phyloP scores from a whole-genome alignment of 1,284 basidiomycete genomes.

The Mycena sp. region DNA sequence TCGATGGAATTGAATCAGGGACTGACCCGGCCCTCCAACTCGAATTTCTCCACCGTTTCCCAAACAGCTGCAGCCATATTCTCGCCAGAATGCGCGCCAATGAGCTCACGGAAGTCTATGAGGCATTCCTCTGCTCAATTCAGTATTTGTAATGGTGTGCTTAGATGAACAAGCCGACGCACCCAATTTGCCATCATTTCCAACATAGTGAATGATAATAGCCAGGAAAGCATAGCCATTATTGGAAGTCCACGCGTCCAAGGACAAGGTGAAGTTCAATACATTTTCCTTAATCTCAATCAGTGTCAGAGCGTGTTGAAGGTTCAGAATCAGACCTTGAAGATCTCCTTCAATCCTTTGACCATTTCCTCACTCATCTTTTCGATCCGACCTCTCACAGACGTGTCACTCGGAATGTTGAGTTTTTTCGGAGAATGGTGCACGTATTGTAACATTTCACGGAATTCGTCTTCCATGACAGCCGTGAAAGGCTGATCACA shows the following conservation, averaged over 20 bases:
- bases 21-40: slow-evolving; percentile 30
- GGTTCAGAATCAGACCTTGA: slow-evolving; percentile 11
- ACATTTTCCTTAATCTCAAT: slow-evolving; percentile 18
- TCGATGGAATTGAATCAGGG: background rate
- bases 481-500: no score
- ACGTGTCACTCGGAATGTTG: slow-evolving; percentile 8
- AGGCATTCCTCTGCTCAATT: slow-evolving; percentile 37
- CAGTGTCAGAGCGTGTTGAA: background rate
- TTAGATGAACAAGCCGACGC: background rate
- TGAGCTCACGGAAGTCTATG: slow-evolving; percentile 38
- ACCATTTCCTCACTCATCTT: slow-evolving; percentile 21
- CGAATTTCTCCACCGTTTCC: slow-evolving; percentile 37
- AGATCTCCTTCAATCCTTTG: slow-evolving; percentile 17
- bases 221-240: no score
- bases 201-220: no score
- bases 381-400: slow-evolving; percentile 14
- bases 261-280: slow-evolving; percentile 29
- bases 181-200: slow-evolving; percentile 26
- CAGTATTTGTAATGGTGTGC: background rate
- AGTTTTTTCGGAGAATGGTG: slow-evolving; percentile 1
- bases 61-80: slow-evolving; percentile 46
- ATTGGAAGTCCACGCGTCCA: slow-evolving; percentile 38
- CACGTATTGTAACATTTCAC: slow-evolving; percentile 23
- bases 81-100: slow-evolving; percentile 42
- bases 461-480: slow-evolving; percentile 29